phyloP scores from a whole-genome alignment of 345 rosid genomes.

The Clarkia xantiana region DNA sequence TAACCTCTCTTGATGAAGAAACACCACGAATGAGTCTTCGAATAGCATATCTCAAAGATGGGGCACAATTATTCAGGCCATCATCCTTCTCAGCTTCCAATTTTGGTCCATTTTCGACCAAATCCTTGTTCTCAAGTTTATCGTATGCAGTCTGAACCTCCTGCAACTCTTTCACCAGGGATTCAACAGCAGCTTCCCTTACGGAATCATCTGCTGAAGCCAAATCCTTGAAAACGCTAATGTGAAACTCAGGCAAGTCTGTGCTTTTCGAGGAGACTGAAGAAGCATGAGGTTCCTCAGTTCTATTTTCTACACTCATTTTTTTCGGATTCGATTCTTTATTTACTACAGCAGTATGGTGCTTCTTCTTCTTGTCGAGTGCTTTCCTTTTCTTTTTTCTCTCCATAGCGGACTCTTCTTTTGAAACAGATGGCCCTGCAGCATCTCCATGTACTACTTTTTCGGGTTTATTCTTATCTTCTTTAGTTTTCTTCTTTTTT shows the following conservation, averaged over 20 bases:
- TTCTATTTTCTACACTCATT: conserved; percentile 10
- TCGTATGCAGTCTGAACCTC: conserved; percentile 69
- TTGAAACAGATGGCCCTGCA: conserved; percentile 9
- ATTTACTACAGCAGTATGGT: conserved; percentile 15
- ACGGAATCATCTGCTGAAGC: conserved; percentile 41
- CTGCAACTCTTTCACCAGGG: conserved; percentile 47
- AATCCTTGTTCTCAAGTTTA: conserved; percentile 31
- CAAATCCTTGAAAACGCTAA: conserved; percentile 60
- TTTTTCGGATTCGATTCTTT: conserved; percentile 15
- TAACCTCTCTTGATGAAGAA: conserved; percentile 92
- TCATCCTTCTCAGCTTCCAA: conserved; percentile 84
- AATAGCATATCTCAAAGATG: conserved; percentile 68
- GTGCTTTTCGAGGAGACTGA: conserved; percentile 3
- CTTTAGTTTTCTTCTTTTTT: conserved; percentile 19
- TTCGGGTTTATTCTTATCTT: background rate
- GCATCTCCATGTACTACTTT: background rate
- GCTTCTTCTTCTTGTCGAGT: conserved; percentile 62
- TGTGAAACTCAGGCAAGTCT: conserved; percentile 49
- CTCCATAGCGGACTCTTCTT: conserved; percentile 59
- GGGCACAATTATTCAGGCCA: conserved; percentile 74
- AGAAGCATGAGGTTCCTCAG: conserved; percentile 17
- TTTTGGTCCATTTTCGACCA: conserved; percentile 36
- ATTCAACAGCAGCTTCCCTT: conserved; percentile 52
- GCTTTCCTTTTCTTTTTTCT: conserved; percentile 63
- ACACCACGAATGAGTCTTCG: conserved; percentile 86